Percentiles rank a stretch among this genome's conserved stretches.
Evolutionary conservation across 257 asterid species (phyloP).

Genomic region (Solanum chmielewskii): DNA sequence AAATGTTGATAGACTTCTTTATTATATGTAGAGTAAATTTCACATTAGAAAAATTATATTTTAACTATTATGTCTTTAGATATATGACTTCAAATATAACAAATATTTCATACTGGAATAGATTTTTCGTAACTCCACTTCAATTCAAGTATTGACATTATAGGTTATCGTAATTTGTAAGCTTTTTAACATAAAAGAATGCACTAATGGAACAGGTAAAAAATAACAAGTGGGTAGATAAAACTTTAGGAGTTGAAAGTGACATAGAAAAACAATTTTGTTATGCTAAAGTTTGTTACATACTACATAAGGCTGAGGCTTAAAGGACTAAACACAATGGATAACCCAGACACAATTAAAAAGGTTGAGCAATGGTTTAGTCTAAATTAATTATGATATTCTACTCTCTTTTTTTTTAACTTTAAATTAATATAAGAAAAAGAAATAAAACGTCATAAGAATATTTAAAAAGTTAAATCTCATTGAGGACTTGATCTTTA

Average conservation of each 20-base stretch:
- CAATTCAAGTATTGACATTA: neutral
- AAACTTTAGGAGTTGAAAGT: neutral
- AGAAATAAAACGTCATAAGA: neutral
- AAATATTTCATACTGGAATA: neutral
- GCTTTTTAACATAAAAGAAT: neutral
- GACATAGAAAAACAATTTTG: neutral
- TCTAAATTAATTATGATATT: neutral
- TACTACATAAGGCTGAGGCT: neutral
- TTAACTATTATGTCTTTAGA: neutral
- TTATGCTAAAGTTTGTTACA: neutral
- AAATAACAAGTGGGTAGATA: neutral
- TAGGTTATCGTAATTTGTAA: neutral
- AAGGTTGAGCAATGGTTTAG: neutral
- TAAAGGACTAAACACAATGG: neutral
- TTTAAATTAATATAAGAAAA: neutral
- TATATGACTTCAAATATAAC: neutral
- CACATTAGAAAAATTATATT: neutral
- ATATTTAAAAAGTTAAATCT: neutral
- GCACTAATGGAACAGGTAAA: neutral
- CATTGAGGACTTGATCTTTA: neutral
- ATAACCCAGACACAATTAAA: neutral
- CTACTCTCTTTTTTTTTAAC: neutral
- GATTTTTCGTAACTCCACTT: neutral
- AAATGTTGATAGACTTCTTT: neutral
- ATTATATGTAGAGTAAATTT: neutral